phyloP scores from a whole-genome alignment of 2,329 filamentous ascomycete genomes.

The Alternaria viburni region DNA sequence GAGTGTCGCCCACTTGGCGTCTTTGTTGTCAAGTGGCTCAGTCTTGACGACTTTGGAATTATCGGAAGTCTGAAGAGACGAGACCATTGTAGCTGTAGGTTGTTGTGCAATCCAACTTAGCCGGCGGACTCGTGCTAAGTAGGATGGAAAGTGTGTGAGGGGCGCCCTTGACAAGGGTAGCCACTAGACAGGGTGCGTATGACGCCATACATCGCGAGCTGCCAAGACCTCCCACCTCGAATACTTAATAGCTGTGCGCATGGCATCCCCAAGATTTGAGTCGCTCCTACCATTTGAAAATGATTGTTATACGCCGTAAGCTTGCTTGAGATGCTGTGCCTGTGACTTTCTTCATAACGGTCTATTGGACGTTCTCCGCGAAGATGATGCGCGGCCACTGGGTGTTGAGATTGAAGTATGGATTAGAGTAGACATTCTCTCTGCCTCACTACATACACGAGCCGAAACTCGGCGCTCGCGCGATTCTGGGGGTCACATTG shows the following conservation, averaged over 20 bases:
- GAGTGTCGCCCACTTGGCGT: slow-evolving; percentile 51
- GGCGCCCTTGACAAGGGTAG: not conserved
- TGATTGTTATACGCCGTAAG: not conserved
- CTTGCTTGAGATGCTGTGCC: not conserved
- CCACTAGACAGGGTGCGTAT: not conserved
- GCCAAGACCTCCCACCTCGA: slow-evolving; percentile 12
- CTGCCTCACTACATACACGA: not conserved
- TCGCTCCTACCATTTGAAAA: not conserved
- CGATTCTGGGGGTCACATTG: not conserved
- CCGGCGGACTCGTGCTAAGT: not conserved
- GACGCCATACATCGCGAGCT: slow-evolving; percentile 16
- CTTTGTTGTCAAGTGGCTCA: slow-evolving; percentile 46
- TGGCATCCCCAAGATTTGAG: not conserved
- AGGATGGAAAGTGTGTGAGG: not conserved
- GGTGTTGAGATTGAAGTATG: not conserved
- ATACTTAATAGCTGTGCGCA: not conserved
- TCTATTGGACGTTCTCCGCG: not conserved
- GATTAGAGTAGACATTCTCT: not conserved
- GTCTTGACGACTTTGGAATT: slow-evolving; percentile 45
- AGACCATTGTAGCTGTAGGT: slow-evolving; percentile 18
- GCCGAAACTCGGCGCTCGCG: not conserved
- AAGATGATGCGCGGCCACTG: not conserved
- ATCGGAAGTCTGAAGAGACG: slow-evolving; percentile 9
- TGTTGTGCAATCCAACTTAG: not conserved
- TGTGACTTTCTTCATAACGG: not conserved